These are phyloP conservation scores for Xylaria flabelliformis DNA, from an alignment of 495 filamentous ascomycete species.

Conservation along the genomic window DNA sequence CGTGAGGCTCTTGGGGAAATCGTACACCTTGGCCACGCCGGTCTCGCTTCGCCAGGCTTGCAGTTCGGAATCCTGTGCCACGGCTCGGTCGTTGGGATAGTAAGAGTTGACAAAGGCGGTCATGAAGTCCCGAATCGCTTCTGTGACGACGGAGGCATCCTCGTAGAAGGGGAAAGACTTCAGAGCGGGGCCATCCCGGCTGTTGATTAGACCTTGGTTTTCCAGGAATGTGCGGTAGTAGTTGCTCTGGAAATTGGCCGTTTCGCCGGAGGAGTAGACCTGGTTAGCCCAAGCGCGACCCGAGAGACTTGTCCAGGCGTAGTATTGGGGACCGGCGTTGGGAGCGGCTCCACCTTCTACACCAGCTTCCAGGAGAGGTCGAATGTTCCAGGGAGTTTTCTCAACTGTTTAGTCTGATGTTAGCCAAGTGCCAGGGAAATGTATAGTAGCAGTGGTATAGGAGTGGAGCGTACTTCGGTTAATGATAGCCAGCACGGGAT, in stretches of 20 bases:
- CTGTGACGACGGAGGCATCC: constrained; percentile 39
- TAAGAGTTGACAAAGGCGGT: constrained; percentile 43
- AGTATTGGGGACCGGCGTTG: constrained; percentile 23
- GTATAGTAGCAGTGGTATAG: constrained; percentile 28
- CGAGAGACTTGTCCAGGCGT: constrained; percentile 16
- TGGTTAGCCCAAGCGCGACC: constrained; percentile 21
- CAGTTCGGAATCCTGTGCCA: constrained; percentile 41
- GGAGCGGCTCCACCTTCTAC: constrained; percentile 29
- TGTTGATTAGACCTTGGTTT: constrained; percentile 42
- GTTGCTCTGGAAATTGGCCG: constrained; percentile 42
- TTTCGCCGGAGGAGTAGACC: constrained; percentile 20
- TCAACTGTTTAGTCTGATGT: constrained; percentile 36
- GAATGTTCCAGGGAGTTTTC: constrained; percentile 39
- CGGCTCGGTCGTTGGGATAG: constrained; percentile 33
- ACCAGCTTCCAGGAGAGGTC: constrained; percentile 35
- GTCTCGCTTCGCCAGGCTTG: constrained; percentile 42
- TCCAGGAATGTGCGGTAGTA: constrained; percentile 44
- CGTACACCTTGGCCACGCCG: constrained; percentile 32
- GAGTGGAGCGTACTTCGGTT: constrained; percentile 35
- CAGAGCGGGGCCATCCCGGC: constrained; percentile 36
- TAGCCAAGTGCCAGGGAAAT: constrained; percentile 34
- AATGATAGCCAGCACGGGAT: constrained; percentile 38
- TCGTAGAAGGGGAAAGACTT: constrained; percentile 47
- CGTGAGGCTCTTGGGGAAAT: constrained; percentile 34
- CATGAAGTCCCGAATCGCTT: constrained; percentile 39